These are phyloP conservation scores for Exophiala phaeomuriformis DNA, from an alignment of 2,329 filamentous ascomycete species.

Conservation along the genomic window DNA sequence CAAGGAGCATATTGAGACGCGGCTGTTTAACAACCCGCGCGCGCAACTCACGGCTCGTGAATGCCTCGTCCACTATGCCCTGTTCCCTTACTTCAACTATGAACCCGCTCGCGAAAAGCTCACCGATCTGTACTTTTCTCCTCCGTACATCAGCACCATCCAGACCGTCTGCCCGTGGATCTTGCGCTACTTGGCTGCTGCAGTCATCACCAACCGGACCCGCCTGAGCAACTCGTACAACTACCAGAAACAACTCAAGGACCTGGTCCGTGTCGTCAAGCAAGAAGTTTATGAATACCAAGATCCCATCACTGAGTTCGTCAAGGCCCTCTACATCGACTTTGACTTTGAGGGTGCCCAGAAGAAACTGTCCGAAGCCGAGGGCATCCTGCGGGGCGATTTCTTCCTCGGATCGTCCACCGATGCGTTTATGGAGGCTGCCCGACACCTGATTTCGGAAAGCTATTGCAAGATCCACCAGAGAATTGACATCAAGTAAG, in stretches of 20 bases:
- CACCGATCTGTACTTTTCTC: constrained; percentile 94
- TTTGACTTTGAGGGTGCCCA: constrained; percentile 98
- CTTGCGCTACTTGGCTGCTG: constrained; percentile 83
- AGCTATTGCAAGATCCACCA: constrained; percentile 99
- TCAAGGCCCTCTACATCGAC: constrained; percentile 90
- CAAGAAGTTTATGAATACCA: constrained; percentile 97
- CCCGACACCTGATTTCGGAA: constrained; percentile 94
- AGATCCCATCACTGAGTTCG: constrained; percentile 92
- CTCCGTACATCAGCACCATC: constrained; percentile 98
- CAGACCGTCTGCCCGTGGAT: constrained; percentile 97
- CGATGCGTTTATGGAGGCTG: constrained; percentile 86
- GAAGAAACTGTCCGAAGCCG: constrained; percentile 75
- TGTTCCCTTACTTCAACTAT: constrained; percentile 99
- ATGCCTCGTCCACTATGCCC: constrained; percentile 95
- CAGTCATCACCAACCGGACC: constrained; percentile 87
- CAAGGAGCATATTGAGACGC: constrained; percentile 84
- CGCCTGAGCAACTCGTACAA: constrained; percentile 71
- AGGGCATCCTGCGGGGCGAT: constrained; percentile 84
- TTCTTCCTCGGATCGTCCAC: constrained; percentile 87
- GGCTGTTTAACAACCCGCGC: constrained; percentile 91
- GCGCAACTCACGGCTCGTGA: constrained; percentile 94
- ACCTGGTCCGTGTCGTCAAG: constrained; percentile 87
- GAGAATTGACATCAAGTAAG: constrained; percentile 86
- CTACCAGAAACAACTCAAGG: constrained; percentile 98
- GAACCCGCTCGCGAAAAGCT: constrained; percentile 83